Base-by-base conservation (phyloP, 2,329 filamentous ascomycete genomes). In the Colletotrichum orbiculare region DNA sequence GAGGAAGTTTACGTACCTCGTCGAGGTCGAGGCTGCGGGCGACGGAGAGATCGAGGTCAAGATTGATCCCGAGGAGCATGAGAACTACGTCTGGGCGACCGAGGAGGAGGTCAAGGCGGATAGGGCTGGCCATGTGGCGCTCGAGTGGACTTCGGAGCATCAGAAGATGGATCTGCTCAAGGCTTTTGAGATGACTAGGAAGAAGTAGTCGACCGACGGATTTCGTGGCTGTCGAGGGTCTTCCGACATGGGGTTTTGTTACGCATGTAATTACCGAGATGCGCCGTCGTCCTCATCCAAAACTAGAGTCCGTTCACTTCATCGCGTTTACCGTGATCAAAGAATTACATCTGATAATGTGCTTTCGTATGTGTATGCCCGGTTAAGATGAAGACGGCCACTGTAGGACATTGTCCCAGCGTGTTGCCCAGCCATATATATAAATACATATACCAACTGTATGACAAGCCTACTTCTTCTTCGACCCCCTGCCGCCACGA, bases 401-500 rank as follows among this genome's bases (percentile, higher is more conserved):
- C 25, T 25, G 25, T 25, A 25, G 25, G 25, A 25, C 25, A 25
- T 25, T 25, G 25, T 25, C 25, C 25, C 25, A 25, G 25, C 25
- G 25, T 25, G 25, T 25, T 25, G 25, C 25, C 4, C 25, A 25
- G 25, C 25, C 4, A 25, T 25, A 25, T 25, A 25, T 25, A 25
- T 25, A 25, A 4, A 25, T 25, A 25, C 4, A 25, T 25, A 25
- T 25, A 25, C 4, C 25, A 25, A 25, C 25, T 25, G 25, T 25
- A 25, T 5, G 25, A 25, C 25, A 25, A 5, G 15, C 34, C 46
- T 47, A 71, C 63, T 74, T 77, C 70, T 74, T 81, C 76, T 84
- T 85, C 47, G 79, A 79, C 0, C 82, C 80, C 67, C 77, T 82
- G 1, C 76, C 78, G 38, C 74, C 74, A 48, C 75, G 73, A 42